Evolutionary conservation across 495 filamentous ascomycete species (phyloP).

Genomic region (Neurospora sp.): DNA sequence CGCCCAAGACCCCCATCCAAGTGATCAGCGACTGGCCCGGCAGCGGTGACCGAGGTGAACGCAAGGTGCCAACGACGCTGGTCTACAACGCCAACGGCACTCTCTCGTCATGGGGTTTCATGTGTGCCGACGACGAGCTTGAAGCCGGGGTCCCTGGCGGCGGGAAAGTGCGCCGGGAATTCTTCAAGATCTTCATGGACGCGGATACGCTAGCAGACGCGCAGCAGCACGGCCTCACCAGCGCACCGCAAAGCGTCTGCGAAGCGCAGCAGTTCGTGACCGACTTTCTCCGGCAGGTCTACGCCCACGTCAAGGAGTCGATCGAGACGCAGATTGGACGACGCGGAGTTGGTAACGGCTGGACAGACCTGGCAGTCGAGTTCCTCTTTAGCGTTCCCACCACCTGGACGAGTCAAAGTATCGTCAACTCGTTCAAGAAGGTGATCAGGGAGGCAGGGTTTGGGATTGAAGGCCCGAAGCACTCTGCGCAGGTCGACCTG

Average conservation of each 20-base stretch:
- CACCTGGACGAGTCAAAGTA: conserved; percentile 50
- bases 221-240: conserved; percentile 25
- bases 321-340: conserved; percentile 28
- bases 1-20: conserved; percentile 37
- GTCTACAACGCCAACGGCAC: conserved; percentile 35
- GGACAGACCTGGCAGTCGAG: conserved; percentile 42
- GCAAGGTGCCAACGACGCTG: conserved; percentile 51
- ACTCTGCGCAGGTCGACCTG: conserved; percentile 47
- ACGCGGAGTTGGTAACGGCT: conserved; percentile 26
- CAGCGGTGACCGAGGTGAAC: conserved; percentile 36
- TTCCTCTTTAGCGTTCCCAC: conserved; percentile 61
- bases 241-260: conserved; percentile 17
- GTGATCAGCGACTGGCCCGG: conserved; percentile 54
- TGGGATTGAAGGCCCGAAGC: conserved; percentile 29
- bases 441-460: conserved; percentile 44
- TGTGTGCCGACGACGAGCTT: conserved; percentile 38
- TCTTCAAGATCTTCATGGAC: conserved; percentile 55
- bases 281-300: conserved; percentile 46
- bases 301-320: conserved; percentile 42
- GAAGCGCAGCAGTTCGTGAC: conserved; percentile 46
- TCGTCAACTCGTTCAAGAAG: conserved; percentile 45
- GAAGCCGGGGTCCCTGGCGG: conserved; percentile 15
- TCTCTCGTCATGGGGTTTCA: conserved; percentile 46
- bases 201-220: conserved; percentile 21
- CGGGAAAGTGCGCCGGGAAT: conserved; percentile 31